Evolutionary conservation across 768 basidiomycete genomes (phyloP).

Genomic region (Termitomyces sp.): DNA sequence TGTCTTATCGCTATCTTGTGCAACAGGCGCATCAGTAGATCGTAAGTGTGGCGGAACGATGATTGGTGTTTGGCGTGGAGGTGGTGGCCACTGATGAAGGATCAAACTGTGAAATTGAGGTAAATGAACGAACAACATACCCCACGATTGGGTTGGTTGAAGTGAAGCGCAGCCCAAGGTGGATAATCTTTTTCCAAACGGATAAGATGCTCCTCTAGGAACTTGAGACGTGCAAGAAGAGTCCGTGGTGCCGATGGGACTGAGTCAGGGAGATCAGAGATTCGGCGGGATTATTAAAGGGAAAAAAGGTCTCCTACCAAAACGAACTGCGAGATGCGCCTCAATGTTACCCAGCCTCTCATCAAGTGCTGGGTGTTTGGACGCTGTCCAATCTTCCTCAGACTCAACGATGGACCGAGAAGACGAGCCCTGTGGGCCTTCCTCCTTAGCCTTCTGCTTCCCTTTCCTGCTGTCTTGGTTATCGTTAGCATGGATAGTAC

Average conservation of each 20-base stretch:
- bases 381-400: conserved; percentile 28
- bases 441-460: conserved; percentile 5
- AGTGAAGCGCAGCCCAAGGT: conserved; percentile 66
- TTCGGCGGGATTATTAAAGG: not conserved
- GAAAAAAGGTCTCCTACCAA: conserved; percentile 45
- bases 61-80: conserved; percentile 71
- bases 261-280: not conserved
- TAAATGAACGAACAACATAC: conserved; percentile 38
- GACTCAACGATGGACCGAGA: not conserved
- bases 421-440: not conserved
- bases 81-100: conserved; percentile 68
- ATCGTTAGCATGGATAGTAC: conserved; percentile 33
- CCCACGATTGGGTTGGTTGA: conserved; percentile 77
- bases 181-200: conserved; percentile 70
- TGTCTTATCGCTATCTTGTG: not conserved
- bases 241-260: conserved; percentile 49
- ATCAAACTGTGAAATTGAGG: not conserved
- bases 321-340: conserved; percentile 64
- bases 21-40: not conserved
- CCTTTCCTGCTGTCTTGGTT: conserved; percentile 12
- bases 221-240: conserved; percentile 58
- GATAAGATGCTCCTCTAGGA: conserved; percentile 73
- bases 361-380: conserved; percentile 52
- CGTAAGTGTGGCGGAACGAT: conserved; percentile 66
- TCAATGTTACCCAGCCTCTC: conserved; percentile 66